Base-by-base conservation (phyloP, 2,329 filamentous ascomycete genomes). In the Arthrobotrys conoides region DNA sequence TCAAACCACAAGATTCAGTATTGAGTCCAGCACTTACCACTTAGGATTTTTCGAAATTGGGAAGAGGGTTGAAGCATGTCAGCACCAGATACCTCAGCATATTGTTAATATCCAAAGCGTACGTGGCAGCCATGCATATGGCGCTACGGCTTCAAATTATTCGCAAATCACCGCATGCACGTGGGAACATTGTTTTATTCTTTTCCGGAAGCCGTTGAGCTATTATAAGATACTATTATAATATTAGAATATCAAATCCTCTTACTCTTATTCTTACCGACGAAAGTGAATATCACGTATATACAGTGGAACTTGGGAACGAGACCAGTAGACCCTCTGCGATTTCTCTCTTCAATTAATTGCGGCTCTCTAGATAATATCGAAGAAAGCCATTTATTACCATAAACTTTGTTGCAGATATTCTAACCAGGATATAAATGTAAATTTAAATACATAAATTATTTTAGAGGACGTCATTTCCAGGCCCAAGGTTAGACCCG, bases 401-500 rank as follows among this genome's bases (percentile, higher is more conserved):
- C 27, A 30, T 30, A 30, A 30, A 30, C 27, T 30, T 30, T 30
- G 6, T 30, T 30, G 27, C 27, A 30, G 27, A 6, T 30, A 30
- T 30, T 30, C 27, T 30, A 30, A n/a, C 16, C 3, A 18, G n/a
- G 14, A 46, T 46, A 46, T n/a, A 16, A 46, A 46, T 46, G 3
- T 46, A 46, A 12, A 46, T 46, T n/a, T n/a, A 16, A 46, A 46
- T 46, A n/a, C n/a, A 46, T 18, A 46, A 46, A 5, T 18, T n/a
- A n/a, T n/a, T n/a, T 4, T 64, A 64, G 12, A 71, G 24, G 12
- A 49, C 59, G 12, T 65, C 69, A 16, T 71, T 71, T 16, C 61
- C 70, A 59, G 65, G 65, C 20, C 53, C 61, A 10, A 44, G 49
- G 14, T 33, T 33, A 20, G 53, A 36, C 5, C 49, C 70, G 51